Evolutionary conservation across 495 filamentous ascomycete species (phyloP).

Genomic region (Tetracladium setigerum): DNA sequence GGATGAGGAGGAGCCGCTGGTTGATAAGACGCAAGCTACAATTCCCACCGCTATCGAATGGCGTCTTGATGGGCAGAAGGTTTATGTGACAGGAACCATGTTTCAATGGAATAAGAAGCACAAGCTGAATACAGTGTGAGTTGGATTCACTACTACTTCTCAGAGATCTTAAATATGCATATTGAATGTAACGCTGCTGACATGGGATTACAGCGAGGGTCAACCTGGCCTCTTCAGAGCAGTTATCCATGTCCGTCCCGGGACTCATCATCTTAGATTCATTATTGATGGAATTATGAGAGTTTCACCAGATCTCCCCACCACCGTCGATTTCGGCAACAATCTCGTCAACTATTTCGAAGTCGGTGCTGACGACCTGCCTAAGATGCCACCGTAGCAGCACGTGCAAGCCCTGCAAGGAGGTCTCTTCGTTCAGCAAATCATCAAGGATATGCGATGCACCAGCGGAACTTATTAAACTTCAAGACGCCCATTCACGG

Average conservation of each 20-base stretch:
- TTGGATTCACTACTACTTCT: too few relatives aligned
- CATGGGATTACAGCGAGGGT: conserved; percentile 38
- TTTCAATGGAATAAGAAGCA: conserved; percentile 93
- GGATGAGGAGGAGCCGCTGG: conserved; percentile 61
- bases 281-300: conserved; percentile 90
- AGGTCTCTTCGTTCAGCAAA: too few relatives aligned
- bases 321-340: conserved; percentile 93
- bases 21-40: conserved; percentile 54
- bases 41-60: conserved; percentile 82
- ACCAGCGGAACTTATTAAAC: too few relatives aligned
- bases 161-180: too few relatives aligned
- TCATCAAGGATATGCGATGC: too few relatives aligned
- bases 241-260: conserved; percentile 73
- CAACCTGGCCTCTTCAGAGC: conserved; percentile 56
- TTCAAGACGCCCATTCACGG: too few relatives aligned
- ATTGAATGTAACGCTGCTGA: too few relatives aligned
- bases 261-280: conserved; percentile 95
- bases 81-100: conserved; percentile 96
- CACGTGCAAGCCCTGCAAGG: too few relatives aligned
- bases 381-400: too few relatives aligned
- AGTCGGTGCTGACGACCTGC: conserved; percentile 74
- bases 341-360: conserved; percentile 97
- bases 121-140: conserved; percentile 75
- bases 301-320: conserved; percentile 77
- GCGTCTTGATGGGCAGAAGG: conserved; percentile 63